Conservation (phyloP, 2,329 filamentous ascomycete species). For the Monilinia fructicola region DNA sequence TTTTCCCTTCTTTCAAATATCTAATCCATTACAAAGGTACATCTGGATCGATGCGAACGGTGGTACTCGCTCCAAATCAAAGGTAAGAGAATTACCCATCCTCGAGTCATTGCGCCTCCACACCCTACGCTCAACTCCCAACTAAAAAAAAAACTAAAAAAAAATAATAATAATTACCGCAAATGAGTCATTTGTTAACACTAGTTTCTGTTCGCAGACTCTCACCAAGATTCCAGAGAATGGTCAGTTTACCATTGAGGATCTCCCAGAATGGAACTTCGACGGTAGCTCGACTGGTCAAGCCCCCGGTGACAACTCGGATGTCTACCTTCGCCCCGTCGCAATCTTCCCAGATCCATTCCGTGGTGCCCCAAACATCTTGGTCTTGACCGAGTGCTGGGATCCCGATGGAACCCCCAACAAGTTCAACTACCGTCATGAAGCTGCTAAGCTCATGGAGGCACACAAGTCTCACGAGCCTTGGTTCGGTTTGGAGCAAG, state of each 20-base stretch:
- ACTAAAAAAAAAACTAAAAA: not conserved
- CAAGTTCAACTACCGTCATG: constrained; percentile 97
- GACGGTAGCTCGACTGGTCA: constrained; percentile 90
- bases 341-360: constrained; percentile 91
- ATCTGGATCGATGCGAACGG: constrained; percentile 90
- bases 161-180: constrained; percentile 19
- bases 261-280: constrained; percentile 78
- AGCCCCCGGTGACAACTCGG: constrained; percentile 91
- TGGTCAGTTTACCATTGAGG: constrained; percentile 49
- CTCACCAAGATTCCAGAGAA: constrained; percentile 56
- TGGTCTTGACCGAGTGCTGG: constrained; percentile 94
- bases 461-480: constrained; percentile 77
- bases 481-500: constrained; percentile 98
- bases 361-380: constrained; percentile 84
- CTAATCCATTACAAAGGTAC: constrained; percentile 50
- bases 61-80: constrained; percentile 89
- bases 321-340: constrained; percentile 91
- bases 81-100: constrained; percentile 62
- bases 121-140: constrained; percentile 8
- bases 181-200: constrained; percentile 22
- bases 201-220: constrained; percentile 50
- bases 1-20: constrained; percentile 18
- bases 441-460: constrained; percentile 87
- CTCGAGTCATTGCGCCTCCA: constrained; percentile 9
- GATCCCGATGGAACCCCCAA: constrained; percentile 92